Percentiles rank a stretch among this genome's conserved stretches.
phyloP scores from a whole-genome alignment of 164 flowering plant genomes.

The Annona squamosa region DNA sequence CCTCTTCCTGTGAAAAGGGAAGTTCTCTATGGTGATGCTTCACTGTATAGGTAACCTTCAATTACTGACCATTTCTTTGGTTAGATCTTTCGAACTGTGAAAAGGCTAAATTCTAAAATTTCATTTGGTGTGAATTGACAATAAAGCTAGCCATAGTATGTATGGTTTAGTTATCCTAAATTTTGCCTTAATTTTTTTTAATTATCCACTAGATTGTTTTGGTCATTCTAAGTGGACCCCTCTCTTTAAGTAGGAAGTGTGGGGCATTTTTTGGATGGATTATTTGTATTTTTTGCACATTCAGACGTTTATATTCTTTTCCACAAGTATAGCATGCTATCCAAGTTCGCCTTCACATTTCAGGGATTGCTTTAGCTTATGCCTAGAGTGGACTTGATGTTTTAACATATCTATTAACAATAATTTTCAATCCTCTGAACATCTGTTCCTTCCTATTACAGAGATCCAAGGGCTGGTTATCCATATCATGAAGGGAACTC shows the following conservation, averaged over 20 bases:
- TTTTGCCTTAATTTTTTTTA: no score
- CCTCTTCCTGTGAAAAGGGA: constrained; percentile 95
- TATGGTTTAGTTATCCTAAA: no score
- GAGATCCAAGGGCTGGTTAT: constrained; percentile 41
- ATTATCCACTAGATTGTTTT: no score
- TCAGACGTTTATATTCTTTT: not conserved
- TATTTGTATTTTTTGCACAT: not conserved
- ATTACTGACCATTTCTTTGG: not conserved
- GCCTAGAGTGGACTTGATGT: no score
- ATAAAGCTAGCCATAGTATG: not conserved
- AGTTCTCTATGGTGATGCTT: constrained; percentile 72
- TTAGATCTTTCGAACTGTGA: not conserved
- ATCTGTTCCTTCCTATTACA: not conserved
- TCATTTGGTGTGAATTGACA: not conserved
- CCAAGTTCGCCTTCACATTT: not conserved
- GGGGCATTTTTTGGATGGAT: not conserved
- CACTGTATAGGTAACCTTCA: constrained; percentile 48
- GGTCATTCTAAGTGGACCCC: not conserved
- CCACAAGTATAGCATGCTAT: not conserved
- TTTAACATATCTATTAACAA: no score
- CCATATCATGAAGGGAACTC: constrained; percentile 50
- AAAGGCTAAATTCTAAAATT: not conserved
- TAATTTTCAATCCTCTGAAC: no score
- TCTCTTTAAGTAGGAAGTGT: not conserved
- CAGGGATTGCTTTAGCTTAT: not conserved